Percentiles rank a stretch among this genome's conserved stretches.
Conservation (phyloP, 768 basidiomycete genomes). For the Epithele typhae region DNA sequence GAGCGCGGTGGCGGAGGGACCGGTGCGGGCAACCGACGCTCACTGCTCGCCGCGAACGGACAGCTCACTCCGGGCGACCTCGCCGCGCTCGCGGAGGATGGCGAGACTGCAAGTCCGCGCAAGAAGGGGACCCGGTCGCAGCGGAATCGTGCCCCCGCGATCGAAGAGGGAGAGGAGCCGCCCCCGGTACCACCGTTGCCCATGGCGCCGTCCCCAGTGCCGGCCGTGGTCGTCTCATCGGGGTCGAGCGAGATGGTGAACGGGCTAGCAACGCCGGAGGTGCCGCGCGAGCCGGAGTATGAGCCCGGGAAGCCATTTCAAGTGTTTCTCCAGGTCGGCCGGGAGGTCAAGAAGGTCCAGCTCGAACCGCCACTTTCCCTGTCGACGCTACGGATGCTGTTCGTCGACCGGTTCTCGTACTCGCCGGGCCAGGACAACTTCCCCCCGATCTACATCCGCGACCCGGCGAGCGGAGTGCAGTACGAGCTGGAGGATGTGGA, state of each 20-base stretch:
- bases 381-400: conserved; percentile 74
- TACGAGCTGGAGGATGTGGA: conserved; percentile 95
- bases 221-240: neutral
- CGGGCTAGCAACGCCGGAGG: neutral
- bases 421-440: conserved; percentile 92
- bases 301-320: conserved; percentile 38
- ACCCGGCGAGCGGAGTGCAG: conserved; percentile 87
- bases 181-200: conserved; percentile 31
- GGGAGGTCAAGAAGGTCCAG: conserved; percentile 83
- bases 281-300: conserved; percentile 2
- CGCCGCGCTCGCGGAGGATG: conserved; percentile 66
- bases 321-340: conserved; percentile 85
- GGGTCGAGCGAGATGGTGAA: neutral
- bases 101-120: conserved; percentile 14
- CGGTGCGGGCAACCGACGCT: conserved; percentile 56
- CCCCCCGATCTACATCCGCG: conserved; percentile 92
- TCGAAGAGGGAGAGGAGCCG: conserved; percentile 27
- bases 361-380: conserved; percentile 72
- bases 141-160: conserved; percentile 20
- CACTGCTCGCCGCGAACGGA: conserved; percentile 54
- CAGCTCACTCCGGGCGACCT: conserved; percentile 68
- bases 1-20: conserved; percentile 25
- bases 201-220: conserved; percentile 3
- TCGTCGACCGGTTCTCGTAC: conserved; percentile 93
- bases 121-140: conserved; percentile 17